These are phyloP conservation scores for Adansonia digitata DNA, from an alignment of 345 rosid genomes.

Conservation along the genomic window DNA sequence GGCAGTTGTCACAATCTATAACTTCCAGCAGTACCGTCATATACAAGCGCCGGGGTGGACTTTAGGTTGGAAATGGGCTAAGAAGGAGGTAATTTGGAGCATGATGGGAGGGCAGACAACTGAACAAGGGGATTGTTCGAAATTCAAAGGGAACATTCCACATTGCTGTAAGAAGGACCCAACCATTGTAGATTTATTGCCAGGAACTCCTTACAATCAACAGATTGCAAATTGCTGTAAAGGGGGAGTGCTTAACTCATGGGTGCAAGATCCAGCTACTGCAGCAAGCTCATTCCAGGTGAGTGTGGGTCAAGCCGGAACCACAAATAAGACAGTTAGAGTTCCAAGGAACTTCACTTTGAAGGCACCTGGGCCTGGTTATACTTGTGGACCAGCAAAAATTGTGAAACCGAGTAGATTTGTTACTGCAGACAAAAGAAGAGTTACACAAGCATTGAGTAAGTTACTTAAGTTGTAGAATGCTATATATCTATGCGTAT, in stretches of 20 bases:
- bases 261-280: slow-evolving; percentile 64
- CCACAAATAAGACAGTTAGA: slow-evolving; percentile 60
- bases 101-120: slow-evolving; percentile 76
- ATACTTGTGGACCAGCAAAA: slow-evolving; percentile 68
- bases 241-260: slow-evolving; percentile 80
- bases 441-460: slow-evolving; percentile 80
- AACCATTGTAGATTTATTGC: slow-evolving; percentile 71
- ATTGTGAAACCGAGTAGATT: slow-evolving; percentile 50
- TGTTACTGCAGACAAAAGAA: slow-evolving; percentile 48
- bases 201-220: slow-evolving; percentile 67
- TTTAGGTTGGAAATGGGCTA: slow-evolving; percentile 76
- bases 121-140: slow-evolving; percentile 91
- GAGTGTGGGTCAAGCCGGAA: slow-evolving; percentile 75
- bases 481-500: neutral
- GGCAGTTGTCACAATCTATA: slow-evolving; percentile 72
- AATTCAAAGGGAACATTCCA: slow-evolving; percentile 68
- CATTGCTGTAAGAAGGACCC: slow-evolving; percentile 84
- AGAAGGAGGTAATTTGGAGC: slow-evolving; percentile 81
- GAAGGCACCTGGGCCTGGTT: slow-evolving; percentile 83
- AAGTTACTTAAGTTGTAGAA: slow-evolving; percentile 30
- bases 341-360: slow-evolving; percentile 73
- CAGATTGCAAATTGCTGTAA: slow-evolving; percentile 79
- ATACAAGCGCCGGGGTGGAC: slow-evolving; percentile 80
- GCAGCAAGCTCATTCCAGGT: slow-evolving; percentile 76
- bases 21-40: slow-evolving; percentile 89